Percentiles rank a stretch among this genome's conserved stretches.
Conservation (phyloP, 257 asterid species). For the Sherardia arvensis region DNA sequence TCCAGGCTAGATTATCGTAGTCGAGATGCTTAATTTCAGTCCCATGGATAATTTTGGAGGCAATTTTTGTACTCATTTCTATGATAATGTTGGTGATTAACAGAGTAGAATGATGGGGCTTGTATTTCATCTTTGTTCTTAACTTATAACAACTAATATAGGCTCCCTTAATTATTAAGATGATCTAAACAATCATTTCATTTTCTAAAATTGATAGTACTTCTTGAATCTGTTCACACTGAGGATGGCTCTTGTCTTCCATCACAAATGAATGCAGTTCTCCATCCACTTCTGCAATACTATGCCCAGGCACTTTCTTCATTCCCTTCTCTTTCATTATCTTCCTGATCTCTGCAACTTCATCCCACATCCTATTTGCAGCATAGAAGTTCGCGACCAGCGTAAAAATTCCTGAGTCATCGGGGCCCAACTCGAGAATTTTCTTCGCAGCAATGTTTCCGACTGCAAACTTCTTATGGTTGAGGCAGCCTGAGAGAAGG, state of each 20-base stretch:
- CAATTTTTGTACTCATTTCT: background rate
- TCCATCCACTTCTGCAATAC: conserved; percentile 54
- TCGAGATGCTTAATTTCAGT: conserved; percentile 12
- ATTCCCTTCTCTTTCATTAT: conserved; percentile 46
- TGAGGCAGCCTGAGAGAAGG: conserved; percentile 73
- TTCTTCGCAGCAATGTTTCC: conserved; percentile 67
- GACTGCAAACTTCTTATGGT: conserved; percentile 36
- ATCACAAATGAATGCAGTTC: conserved; percentile 48
- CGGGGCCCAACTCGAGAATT: conserved; percentile 50
- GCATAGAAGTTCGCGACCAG: conserved; percentile 72
- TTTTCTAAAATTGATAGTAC: conserved; percentile 39
- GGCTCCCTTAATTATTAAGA: background rate
- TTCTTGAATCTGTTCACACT: conserved; percentile 26
- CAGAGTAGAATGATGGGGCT: background rate
- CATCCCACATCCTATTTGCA: conserved; percentile 60
- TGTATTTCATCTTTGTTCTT: background rate
- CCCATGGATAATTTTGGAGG: conserved; percentile 9
- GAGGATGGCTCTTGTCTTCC: conserved; percentile 56
- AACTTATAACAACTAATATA: background rate
- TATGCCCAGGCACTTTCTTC: conserved; percentile 59
- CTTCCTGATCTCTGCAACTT: conserved; percentile 53
- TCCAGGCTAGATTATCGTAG: conserved; percentile 46
- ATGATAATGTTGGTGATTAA: background rate
- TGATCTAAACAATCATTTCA: conserved; percentile 33
- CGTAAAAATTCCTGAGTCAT: conserved; percentile 43